Base-by-base conservation (phyloP, 768 basidiomycete genomes). In the Suillus variegatus region DNA sequence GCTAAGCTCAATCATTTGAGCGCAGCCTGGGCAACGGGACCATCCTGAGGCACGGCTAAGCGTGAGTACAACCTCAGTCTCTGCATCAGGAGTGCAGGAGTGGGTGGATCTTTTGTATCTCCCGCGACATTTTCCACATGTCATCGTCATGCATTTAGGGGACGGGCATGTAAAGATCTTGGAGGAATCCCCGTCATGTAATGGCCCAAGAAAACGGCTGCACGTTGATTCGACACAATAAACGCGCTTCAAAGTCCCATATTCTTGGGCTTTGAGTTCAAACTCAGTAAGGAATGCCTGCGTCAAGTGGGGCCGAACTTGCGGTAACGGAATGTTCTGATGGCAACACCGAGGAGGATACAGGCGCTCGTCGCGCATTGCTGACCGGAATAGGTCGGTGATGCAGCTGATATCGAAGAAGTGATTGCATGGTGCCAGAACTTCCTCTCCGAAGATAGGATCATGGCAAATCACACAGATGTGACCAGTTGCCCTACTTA, bases 341-440 rank as follows among this genome's bases (percentile, higher is more conserved):
- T 73, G 66, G 65, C 81, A 82, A 67, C 81, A 82, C 25, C 76
- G 76, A 36, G 80, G 81, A 4, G 80, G 81, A 68, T 73, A 81
- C 32, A 82, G 75, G 1, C 76, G 69, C 64, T 82, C 82, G 68
- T 82, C 81, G 22, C 57, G 66, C 9, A 69, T 74, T 1, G 80
- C 73, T 16, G 73, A 65, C 63, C 74, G 65, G 72, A 81, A 79
- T 51, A 82, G 73, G 43, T 74, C 66, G 1, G 72, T 70, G 28
- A 76, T 13, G 65, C 81, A 82, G 18, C 3, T 66, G 14, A 67
- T 64, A 55, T 79, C 79, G 62, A 79, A 81, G 64, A 67, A 66
- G 66, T 82, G 78, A 32, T 74, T 72, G 57, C 81, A 82, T 1
- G 74, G 75, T 0, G 75, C 73, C 3, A 68, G 70, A 8, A 79